These are phyloP conservation scores for Pseudognaphalium luteoalbum DNA, from an alignment of 129 eudicot genomes.

Conservation along the genomic window DNA sequence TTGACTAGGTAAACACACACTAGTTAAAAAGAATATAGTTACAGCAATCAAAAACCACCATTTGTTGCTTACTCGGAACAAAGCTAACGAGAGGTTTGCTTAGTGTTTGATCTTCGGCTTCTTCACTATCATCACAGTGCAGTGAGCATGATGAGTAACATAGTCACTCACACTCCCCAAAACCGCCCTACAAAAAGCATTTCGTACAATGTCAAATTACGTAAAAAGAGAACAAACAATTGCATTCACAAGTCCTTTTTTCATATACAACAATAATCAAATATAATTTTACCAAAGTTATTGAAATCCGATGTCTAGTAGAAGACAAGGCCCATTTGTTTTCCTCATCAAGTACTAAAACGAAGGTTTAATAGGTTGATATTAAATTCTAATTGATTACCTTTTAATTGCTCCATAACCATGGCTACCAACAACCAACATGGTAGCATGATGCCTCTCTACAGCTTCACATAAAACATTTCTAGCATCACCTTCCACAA, in stretches of 20 bases:
- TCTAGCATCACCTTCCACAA: constrained; percentile 88
- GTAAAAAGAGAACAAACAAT: neutral
- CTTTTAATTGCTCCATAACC: constrained; percentile 91
- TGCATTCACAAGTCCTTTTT: neutral
- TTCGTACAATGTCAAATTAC: neutral
- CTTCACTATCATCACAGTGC: constrained; percentile 91
- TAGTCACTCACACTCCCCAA: constrained; percentile 92
- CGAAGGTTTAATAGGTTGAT: neutral
- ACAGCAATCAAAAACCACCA: neutral
- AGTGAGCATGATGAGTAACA: constrained; percentile 89
- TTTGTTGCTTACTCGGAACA: constrained; percentile 35
- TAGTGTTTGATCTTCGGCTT: constrained; percentile 73
- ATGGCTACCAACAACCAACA: constrained; percentile 87
- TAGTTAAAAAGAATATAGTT: constrained; percentile 14
- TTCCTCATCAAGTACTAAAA: neutral
- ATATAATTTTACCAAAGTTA: neutral
- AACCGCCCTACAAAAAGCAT: constrained; percentile 67
- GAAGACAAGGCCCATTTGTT: neutral
- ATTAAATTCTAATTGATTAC: constrained; percentile 26
- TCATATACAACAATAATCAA: neutral
- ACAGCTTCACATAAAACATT: constrained; percentile 81
- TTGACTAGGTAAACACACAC: constrained; percentile 7
- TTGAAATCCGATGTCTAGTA: neutral
- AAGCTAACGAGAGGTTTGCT: constrained; percentile 14
- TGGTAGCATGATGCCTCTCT: constrained; percentile 73